These are phyloP conservation scores for Diaporthe nobilis DNA, from an alignment of 2,329 filamentous ascomycete genomes.

Conservation along the genomic window DNA sequence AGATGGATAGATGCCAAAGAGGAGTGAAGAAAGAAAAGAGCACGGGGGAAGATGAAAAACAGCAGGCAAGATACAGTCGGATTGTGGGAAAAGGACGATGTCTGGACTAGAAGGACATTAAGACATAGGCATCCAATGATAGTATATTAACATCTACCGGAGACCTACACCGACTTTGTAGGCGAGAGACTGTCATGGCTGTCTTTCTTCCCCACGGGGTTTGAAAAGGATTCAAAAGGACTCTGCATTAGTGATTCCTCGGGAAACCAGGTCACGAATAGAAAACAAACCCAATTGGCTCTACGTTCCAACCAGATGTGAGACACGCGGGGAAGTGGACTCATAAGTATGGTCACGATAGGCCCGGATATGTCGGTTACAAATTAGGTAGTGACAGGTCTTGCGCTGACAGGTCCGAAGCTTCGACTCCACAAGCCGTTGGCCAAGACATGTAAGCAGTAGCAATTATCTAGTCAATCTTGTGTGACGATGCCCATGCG, in stretches of 20 bases:
- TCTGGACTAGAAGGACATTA: background rate
- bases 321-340: conserved; percentile 1
- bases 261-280: background rate
- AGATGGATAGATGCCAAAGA: background rate
- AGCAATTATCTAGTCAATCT: background rate
- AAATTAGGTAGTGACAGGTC: background rate
- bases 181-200: background rate
- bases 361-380: background rate
- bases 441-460: conserved; percentile 18
- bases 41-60: background rate
- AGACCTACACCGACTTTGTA: background rate
- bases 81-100: background rate
- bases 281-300: background rate
- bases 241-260: background rate
- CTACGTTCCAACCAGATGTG: too few species aligned
- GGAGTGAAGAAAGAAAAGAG: background rate
- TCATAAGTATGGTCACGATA: too few species aligned
- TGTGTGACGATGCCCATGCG: background rate
- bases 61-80: too few species aligned
- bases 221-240: background rate
- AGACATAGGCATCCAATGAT: background rate
- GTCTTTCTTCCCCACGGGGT: background rate
- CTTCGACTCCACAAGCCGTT: background rate
- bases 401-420: background rate
- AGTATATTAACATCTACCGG: background rate